These are phyloP conservation scores for Leccinum longicurvipes DNA, from an alignment of 768 basidiomycete genomes.

Conservation along the genomic window DNA sequence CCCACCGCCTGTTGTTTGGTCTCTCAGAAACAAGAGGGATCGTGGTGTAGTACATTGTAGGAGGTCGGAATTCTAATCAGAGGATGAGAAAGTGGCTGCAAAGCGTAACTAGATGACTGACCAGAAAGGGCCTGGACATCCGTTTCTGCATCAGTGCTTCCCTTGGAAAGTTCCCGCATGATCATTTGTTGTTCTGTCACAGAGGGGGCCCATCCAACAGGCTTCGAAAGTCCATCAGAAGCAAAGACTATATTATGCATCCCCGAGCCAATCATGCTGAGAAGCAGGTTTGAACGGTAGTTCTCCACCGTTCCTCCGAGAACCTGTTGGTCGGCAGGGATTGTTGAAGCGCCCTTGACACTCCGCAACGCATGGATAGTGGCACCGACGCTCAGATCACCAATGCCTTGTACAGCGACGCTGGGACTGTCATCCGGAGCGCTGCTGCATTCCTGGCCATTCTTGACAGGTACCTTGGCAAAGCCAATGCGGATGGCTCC, in stretches of 20 bases:
- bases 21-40: conserved; percentile 89
- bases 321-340: conserved; percentile 92
- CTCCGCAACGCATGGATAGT: conserved; percentile 84
- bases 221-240: conserved; percentile 56
- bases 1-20: conserved; percentile 84
- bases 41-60: conserved; percentile 94
- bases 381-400: conserved; percentile 81
- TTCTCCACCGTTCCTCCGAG: conserved; percentile 91
- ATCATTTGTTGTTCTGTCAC: conserved; percentile 97
- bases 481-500: conserved; percentile 97
- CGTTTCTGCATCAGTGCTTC: conserved; percentile 71
- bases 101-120: conserved; percentile 37
- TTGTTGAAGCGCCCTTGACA: conserved; percentile 88
- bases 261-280: conserved; percentile 84
- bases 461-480: conserved; percentile 93
- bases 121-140: conserved; percentile 86
- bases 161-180: conserved; percentile 84
- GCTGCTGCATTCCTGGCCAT: conserved; percentile 60
- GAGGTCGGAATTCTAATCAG: conserved; percentile 77
- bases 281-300: conserved; percentile 85
- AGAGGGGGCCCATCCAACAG: conserved; percentile 63
- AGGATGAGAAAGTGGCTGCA: conserved; percentile 9
- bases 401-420: conserved; percentile 75
- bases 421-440: conserved; percentile 61
- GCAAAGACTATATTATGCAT: conserved; percentile 55